Evolutionary conservation across 116 monocot species (phyloP), one percentile per base, ranked within the genome.

Genomic region (Trichopus zeylanicus): DNA sequence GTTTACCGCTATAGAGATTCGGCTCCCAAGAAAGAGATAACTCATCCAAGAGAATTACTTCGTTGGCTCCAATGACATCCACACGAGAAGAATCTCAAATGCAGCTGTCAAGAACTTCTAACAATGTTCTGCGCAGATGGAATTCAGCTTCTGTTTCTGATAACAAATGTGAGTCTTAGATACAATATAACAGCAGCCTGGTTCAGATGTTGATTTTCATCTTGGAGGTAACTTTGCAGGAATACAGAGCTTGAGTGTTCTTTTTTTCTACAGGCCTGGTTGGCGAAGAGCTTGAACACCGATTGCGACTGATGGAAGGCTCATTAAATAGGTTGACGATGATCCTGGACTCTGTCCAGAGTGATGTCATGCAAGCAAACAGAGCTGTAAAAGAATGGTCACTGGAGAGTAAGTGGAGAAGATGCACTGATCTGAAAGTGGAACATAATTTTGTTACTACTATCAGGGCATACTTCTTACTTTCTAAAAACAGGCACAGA

Each of bases 311-410:
- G 5, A 70, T 84, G 65, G 91, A 91, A 68, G 70, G 58, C 53
- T 81, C 79, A 48, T 12, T 98, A 68, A 82, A 49, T 68, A 91
- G 78, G 70, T 28, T 87, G 51, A 75, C 81, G 37, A 91, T 82
- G 65, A 71, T 85, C 23, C 51, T 98, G 48, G 88, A 85, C 55
- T 72, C 77, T 48, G 73, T 88, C 52, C 98, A 91, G 62, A 68
- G 57, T 69, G 91, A 98, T 65, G 73, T 88, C 2, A 80, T 91
- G 72, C 91, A 91, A 75, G 63, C 82, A 56, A 84, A 82, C 58
- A 84, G 78, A 80, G 65, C 77, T 19, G 69, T 91, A 26, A 91
- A 78, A 69, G 98, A 98, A 61, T 73, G 85, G 9, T 64, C 72
- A 52, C 26, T 87, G 28, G 91, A 98, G 61, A 69, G 98, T 98